Base-by-base conservation (phyloP, 1,139 yeast genomes). In the Pichia sp. region DNA sequence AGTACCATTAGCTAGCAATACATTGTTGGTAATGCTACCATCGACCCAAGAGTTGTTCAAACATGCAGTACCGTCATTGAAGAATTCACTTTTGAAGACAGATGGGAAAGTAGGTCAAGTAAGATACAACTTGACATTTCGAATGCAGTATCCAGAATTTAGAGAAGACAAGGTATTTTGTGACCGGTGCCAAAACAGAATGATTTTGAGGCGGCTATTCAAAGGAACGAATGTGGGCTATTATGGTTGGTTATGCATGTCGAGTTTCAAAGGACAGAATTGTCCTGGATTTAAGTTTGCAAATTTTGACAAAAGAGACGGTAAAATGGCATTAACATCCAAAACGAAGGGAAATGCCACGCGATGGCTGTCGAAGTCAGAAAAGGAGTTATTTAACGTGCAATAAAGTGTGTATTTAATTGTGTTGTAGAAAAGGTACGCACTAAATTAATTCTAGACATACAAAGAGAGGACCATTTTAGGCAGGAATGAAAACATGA, bases 21-120 rank as follows among this genome's bases (percentile, higher is more conserved):
- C 82, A 10, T 53, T 82, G 36, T 49, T 81, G 3, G 56, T 82
- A 5, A 81, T 82, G 93, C 76, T 77, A 44, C 81, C 85, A 1
- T 85, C 85, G 1, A 76, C 83, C 44, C 93, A 82, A 52, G 93
- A 82, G 46, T 71, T 71, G 32, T 82, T 60, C 53, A 79, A 75
- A 47, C 88, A 81, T 50, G 60, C 73, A 40, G 64, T 76, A 18
- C 69, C 66, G 32, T 66, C 63, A 60, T 58, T 41, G 56, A 53
- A 53, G 54, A 50, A 49, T 53, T 41, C 56, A 58, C 1, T 54
- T 31, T 26, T 35, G 6, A 32, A 39, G 3, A 13, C 4, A 12
- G 77, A 80, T 49, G 68, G 72, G 0, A 54, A 67, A 1, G 56
- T 77, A 1, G 79, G 77, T 0, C 47, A 62, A 3, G 44, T 64